Conservation (phyloP, 1,139 yeast genomes). For the Hemisphaericaspora lyxosophila region DNA sequence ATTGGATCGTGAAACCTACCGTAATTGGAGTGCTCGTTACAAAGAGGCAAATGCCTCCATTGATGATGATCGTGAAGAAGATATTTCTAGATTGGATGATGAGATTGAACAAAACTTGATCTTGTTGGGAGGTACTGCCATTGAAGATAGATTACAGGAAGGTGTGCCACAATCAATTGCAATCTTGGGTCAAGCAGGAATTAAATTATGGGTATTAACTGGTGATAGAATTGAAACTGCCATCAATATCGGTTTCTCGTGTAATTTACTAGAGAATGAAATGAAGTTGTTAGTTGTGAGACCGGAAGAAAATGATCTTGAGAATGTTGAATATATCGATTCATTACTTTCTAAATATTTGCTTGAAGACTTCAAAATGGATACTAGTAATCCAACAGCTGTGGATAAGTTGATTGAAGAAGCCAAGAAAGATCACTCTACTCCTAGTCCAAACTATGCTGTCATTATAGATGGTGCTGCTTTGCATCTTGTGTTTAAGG, state of each 20-base stretch:
- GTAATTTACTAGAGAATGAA: slow-evolving; percentile 80
- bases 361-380: slow-evolving; percentile 39
- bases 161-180: slow-evolving; percentile 97
- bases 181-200: slow-evolving; percentile 82
- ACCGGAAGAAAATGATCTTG: slow-evolving; percentile 30
- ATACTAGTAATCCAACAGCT: slow-evolving; percentile 19
- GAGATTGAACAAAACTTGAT: slow-evolving; percentile 71
- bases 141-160: slow-evolving; percentile 91
- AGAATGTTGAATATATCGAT: slow-evolving; percentile 30
- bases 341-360: slow-evolving; percentile 39
- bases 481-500: slow-evolving; percentile 40
- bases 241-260: slow-evolving; percentile 93
- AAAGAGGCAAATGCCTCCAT: slow-evolving; percentile 73
- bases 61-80: slow-evolving; percentile 71
- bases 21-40: slow-evolving; percentile 67
- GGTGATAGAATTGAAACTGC: slow-evolving; percentile 99
- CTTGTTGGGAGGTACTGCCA: slow-evolving; percentile 93
- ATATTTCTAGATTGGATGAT: slow-evolving; percentile 76
- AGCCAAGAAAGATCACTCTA: slow-evolving; percentile 50
- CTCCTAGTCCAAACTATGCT: slow-evolving; percentile 49
- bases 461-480: slow-evolving; percentile 60
- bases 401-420: slow-evolving; percentile 34
- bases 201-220: slow-evolving; percentile 94
- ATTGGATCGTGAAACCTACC: slow-evolving; percentile 58
- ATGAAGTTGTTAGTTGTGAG: slow-evolving; percentile 81